Base-by-base conservation (phyloP, 495 filamentous ascomycete genomes). In the Massariosphaeria phaeospora region DNA sequence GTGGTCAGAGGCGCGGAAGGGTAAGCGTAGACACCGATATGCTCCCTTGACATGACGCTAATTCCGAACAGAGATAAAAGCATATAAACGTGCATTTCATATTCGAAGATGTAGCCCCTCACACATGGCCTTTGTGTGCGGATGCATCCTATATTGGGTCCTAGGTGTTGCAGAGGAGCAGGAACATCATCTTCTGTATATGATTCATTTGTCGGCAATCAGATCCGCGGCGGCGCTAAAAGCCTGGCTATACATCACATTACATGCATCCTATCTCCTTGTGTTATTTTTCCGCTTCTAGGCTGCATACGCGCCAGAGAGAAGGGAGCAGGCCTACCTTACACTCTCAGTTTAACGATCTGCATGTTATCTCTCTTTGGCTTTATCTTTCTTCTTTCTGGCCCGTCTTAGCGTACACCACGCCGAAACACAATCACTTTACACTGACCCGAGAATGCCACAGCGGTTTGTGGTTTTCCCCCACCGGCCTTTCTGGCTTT, bases 261-360 rank as follows among this genome's bases (percentile, higher is more conserved):
- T 29, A 47, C 17, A 12, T 31, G 29, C 29, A 29, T 48, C 13
- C 18, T 17, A 57, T 53, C 40, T 53, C 43, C 21, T 40, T 53
- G 15, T 31, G 25, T 39, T 40, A 25, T 27, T 43, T 24, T 54
- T 48, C 31, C 27, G 17, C 35, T 52, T 52, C 48, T 47, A 30
- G 15, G 41, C 27, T 47, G 25, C 49, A 40, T 35, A 39, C 43
- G 47, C 41, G 33, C 53, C 41, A 30, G 59, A 57, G 59, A 57
- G 48, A 53, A 57, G 59, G 59, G 48, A 57, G 59, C 59, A 44
- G 59, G 59, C 36, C 47, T 62, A 39, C 59, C 59, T 48, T 57
- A 31, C 43, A 40, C 25, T 50, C 48, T 57, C 53, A 43, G 36
- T 27, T 52, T 62, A 39, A 62, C 53, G 59, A 62, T 42, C 13